phyloP scores from a whole-genome alignment of 441 rosid genomes.

The Manihot esculenta region DNA sequence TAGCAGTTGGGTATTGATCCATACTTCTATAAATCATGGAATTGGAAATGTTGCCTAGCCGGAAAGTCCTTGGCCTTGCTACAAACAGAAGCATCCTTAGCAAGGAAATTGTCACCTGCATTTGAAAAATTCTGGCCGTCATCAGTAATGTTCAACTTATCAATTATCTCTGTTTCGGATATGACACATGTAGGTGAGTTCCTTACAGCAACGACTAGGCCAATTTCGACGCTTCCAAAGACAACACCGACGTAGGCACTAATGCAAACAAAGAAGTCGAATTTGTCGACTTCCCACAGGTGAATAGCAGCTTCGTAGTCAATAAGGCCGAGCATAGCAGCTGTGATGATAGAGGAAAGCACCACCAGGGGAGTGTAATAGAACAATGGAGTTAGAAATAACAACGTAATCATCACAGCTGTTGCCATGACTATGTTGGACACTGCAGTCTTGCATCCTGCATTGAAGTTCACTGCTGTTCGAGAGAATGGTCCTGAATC shows the following conservation, averaged over 20 bases:
- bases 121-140: background rate
- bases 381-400: conserved; percentile 78
- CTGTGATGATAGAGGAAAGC: conserved; percentile 72
- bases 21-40: conserved; percentile 62
- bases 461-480: conserved; percentile 89
- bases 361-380: conserved; percentile 88
- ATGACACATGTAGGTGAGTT: background rate
- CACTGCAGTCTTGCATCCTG: conserved; percentile 85
- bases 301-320: conserved; percentile 80
- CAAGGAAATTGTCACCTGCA: conserved; percentile 70
- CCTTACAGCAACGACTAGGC: conserved; percentile 67
- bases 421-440: conserved; percentile 86
- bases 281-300: conserved; percentile 80
- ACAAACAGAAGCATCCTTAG: conserved; percentile 65
- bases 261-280: conserved; percentile 77
- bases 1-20: conserved; percentile 69
- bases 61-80: conserved; percentile 71
- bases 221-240: conserved; percentile 68
- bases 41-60: conserved; percentile 72
- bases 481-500: conserved; percentile 82
- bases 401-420: conserved; percentile 71
- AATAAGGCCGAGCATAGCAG: conserved; percentile 89
- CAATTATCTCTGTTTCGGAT: background rate
- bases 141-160: background rate
- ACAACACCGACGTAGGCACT: conserved; percentile 76